Evolutionary conservation across 768 basidiomycete species (phyloP), one percentile per base, ranked within the genome.

Genomic region (Xanthoconium stramineum): DNA sequence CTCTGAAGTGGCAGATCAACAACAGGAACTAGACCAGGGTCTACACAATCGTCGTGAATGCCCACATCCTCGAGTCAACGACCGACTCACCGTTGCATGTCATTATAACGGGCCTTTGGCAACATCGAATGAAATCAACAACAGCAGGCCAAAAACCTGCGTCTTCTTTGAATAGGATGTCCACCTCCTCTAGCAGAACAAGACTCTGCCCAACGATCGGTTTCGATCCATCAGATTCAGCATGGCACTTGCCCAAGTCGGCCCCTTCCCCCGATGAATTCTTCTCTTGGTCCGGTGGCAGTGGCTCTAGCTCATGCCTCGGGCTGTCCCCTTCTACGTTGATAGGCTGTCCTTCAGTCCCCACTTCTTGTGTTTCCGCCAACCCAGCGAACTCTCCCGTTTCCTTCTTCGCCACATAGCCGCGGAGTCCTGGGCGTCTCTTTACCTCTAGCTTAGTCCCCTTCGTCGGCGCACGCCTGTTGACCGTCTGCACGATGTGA

Each of bases 151-250:
- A 96, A 71, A 94, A 98, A 60, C 84, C 87, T 33, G 70, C 68
- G 74, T 95, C 97, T 47, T 94, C 91, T 57, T 83, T 85, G 75
- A 86, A 99, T 46, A 98, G 75, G 40, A 98, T 83, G 71, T 99
- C 97, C 8, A 93, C 96, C 68, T 99, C 97, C 70, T 99, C 97
- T 14, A 99, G 72, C 38, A 99, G 77, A 57, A 98, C 89, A 50
- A 96, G 69, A 0, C 93, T 95, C 74, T 99, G 96, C 53, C 84
- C 79, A 55, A 90, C 75, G 28, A 64, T 61, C 59, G 66, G 64
- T 46, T 61, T 54, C 45, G 56, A 47, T 35, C 55, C 67, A 40
- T 53, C 61, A 49, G 56, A 40, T 35, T 47, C 57, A 29, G 35
- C 63, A 12, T 43, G 44, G 20, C 45, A 30, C 45, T 5, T 44